These are phyloP conservation scores for Eustoma russellianum DNA, from an alignment of 257 asterid species.

Conservation along the genomic window DNA sequence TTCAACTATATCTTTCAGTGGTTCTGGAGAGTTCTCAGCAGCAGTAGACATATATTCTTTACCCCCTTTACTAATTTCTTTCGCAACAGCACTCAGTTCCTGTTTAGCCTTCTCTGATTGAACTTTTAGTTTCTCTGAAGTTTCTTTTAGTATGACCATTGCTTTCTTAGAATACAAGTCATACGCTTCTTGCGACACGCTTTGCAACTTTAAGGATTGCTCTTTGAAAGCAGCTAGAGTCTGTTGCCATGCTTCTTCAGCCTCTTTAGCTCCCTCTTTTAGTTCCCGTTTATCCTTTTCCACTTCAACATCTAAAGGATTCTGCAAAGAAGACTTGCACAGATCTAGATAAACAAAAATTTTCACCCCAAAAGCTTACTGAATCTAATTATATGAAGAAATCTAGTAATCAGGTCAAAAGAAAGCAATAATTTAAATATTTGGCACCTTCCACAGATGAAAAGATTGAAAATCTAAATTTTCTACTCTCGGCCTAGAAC, in stretches of 20 bases:
- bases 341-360: too few relatives aligned
- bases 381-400: neutral
- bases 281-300: conserved; percentile 39
- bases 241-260: conserved; percentile 74
- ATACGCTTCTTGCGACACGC: conserved; percentile 67
- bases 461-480: neutral
- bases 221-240: conserved; percentile 61
- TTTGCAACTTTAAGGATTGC: conserved; percentile 68
- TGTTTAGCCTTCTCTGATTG: conserved; percentile 77
- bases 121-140: conserved; percentile 64
- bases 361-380: too few relatives aligned
- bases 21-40: conserved; percentile 71
- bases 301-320: conserved; percentile 45
- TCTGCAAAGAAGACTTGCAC: conserved; percentile 27
- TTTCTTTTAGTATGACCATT: conserved; percentile 44
- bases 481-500: neutral
- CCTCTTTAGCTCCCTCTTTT: conserved; percentile 37
- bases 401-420: neutral
- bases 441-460: too few relatives aligned
- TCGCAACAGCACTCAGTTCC: conserved; percentile 49
- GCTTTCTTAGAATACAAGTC: conserved; percentile 66
- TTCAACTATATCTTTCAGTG: conserved; percentile 70
- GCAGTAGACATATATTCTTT: conserved; percentile 54
- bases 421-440: neutral
- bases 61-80: conserved; percentile 70